Conservation (phyloP, 2,329 filamentous ascomycete species). For the Zymoseptoria ardabiliae region DNA sequence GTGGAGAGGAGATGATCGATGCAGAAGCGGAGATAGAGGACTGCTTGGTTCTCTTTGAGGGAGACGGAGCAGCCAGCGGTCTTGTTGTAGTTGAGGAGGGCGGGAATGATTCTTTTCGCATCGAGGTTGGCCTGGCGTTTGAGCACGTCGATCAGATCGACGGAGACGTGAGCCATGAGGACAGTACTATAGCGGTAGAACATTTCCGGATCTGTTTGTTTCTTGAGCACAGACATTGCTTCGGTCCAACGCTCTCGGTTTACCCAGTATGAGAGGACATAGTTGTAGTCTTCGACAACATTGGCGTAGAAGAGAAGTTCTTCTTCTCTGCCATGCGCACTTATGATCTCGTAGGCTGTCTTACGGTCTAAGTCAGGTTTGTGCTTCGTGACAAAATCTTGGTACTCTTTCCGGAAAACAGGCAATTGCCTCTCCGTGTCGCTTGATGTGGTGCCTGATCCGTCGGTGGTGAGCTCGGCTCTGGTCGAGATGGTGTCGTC, state of each 20-base stretch:
- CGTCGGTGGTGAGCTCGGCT: slow-evolving; percentile 63
- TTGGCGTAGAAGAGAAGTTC: slow-evolving; percentile 89
- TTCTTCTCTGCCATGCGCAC: slow-evolving; percentile 87
- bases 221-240: slow-evolving; percentile 80
- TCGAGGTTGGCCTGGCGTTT: slow-evolving; percentile 86
- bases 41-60: slow-evolving; percentile 71
- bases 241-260: slow-evolving; percentile 89
- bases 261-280: slow-evolving; percentile 93
- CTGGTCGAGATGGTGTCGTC: slow-evolving; percentile 91
- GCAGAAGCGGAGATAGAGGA: slow-evolving; percentile 87
- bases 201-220: slow-evolving; percentile 82
- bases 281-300: slow-evolving; percentile 83
- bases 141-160: slow-evolving; percentile 86
- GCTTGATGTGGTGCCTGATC: slow-evolving; percentile 41
- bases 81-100: slow-evolving; percentile 87
- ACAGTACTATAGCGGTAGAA: slow-evolving; percentile 97
- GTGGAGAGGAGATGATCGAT: slow-evolving; percentile 78
- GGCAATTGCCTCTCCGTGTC: slow-evolving; percentile 67
- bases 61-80: slow-evolving; percentile 53
- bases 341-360: slow-evolving; percentile 92
- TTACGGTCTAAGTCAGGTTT: slow-evolving; percentile 82
- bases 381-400: slow-evolving; percentile 79
- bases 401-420: slow-evolving; percentile 67
- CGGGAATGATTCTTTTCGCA: slow-evolving; percentile 82
- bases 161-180: slow-evolving; percentile 81